Evolutionary conservation across 83 land plant genomes (phyloP).

Genomic region (Diphasiastrum complanatum): DNA sequence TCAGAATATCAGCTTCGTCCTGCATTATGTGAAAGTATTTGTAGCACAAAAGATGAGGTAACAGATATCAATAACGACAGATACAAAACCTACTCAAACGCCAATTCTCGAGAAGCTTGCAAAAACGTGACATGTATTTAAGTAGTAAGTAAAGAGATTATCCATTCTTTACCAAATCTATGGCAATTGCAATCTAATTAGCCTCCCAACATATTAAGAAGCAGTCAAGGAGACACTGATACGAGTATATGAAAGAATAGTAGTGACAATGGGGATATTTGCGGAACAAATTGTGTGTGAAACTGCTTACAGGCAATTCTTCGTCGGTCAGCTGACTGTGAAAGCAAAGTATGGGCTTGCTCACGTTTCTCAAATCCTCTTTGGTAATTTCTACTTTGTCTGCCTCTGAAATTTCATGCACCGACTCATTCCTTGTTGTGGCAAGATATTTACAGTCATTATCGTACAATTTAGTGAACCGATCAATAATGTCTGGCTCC

Average conservation of each 20-base stretch:
- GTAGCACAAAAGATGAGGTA: not conserved
- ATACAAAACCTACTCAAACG: not conserved
- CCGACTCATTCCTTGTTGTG: constrained; percentile 47
- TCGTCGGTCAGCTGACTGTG: constrained; percentile 36
- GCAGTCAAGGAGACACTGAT: not conserved
- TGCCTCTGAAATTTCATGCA: constrained; percentile 45
- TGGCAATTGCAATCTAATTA: no score
- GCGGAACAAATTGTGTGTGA: not conserved
- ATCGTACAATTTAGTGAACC: constrained; percentile 43
- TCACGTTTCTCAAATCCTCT: constrained; percentile 36
- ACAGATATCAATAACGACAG: not conserved
- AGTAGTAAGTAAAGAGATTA: no score
- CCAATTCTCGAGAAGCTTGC: no score
- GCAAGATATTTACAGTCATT: constrained; percentile 42
- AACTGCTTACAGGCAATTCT: constrained; percentile 36
- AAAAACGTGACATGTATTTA: no score
- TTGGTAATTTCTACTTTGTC: constrained; percentile 44
- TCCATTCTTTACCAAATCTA: no score
- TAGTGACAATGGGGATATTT: not conserved
- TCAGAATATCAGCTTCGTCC: constrained; percentile 34
- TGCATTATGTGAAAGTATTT: constrained; percentile 3
- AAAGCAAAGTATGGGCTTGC: constrained; percentile 39
- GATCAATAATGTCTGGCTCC: constrained; percentile 47
- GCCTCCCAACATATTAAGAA: not conserved
- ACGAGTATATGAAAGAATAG: not conserved